A percentile compares a stretch with the other conserved stretches of the same genome.
Evolutionary conservation across 257 asterid genomes (phyloP).

Genomic region (Henckelia pumila): DNA sequence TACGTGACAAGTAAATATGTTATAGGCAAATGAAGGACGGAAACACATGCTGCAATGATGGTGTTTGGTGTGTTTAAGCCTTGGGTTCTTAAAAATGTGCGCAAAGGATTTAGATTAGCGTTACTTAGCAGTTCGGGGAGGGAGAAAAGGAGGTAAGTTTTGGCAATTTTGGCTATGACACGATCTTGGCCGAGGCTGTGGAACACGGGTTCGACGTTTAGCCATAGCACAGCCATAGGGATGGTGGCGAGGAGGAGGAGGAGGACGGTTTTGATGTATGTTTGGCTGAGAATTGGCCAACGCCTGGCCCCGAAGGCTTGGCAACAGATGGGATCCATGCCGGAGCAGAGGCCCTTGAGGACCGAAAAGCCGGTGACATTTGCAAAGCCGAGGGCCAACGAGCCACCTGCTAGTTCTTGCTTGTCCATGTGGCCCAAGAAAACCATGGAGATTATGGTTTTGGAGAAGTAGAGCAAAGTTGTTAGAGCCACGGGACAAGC

Average conservation of each 20-base stretch:
- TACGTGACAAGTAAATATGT: conserved; percentile 58
- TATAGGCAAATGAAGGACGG: conserved; percentile 55
- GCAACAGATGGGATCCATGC: conserved; percentile 87
- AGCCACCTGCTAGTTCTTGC: conserved; percentile 74
- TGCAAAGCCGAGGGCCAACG: conserved; percentile 80
- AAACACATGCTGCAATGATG: conserved; percentile 52
- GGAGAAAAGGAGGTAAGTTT: conserved; percentile 50
- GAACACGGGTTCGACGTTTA: conserved; percentile 54
- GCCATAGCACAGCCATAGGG: conserved; percentile 65
- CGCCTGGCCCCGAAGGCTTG: conserved; percentile 79
- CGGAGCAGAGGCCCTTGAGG: conserved; percentile 73
- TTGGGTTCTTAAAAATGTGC: conserved; percentile 64
- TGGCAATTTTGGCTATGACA: conserved; percentile 51
- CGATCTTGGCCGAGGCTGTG: conserved; percentile 59
- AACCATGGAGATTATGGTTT: conserved; percentile 77
- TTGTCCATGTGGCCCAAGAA: conserved; percentile 79
- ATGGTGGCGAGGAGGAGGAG: conserved; percentile 58
- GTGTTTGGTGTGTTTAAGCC: conserved; percentile 63
- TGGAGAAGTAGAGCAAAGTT: conserved; percentile 62
- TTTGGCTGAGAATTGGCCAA: conserved; percentile 54
- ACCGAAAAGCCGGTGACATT: conserved; percentile 73
- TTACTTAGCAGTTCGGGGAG: conserved; percentile 58
- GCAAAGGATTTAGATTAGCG: conserved; percentile 57
- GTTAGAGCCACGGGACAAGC: conserved; percentile 78
- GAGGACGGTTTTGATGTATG: conserved; percentile 57